Conservation (phyloP, 768 basidiomycete genomes). For the Rhodotorula diobovata region DNA sequence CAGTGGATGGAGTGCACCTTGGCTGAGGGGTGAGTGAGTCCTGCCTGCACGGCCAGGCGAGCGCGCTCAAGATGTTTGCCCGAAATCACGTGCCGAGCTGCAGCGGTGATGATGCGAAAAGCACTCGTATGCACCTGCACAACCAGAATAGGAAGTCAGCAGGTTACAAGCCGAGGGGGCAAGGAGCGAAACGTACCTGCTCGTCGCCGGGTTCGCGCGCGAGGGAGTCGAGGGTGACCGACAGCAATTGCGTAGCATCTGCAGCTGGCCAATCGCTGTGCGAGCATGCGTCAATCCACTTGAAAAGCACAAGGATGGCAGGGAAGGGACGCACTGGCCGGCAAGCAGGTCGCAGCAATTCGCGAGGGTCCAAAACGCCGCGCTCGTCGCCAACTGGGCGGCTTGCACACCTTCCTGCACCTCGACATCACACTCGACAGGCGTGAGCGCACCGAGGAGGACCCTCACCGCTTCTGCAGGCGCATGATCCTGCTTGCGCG, state of each 20-base stretch:
- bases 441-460: neutral
- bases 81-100: rapidly evolving
- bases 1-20: neutral
- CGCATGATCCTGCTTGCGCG: no score
- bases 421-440: neutral
- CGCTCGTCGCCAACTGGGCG: neutral
- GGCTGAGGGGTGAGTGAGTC: neutral
- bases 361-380: conserved; percentile 17
- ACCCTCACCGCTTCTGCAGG: neutral
- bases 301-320: neutral
- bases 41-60: neutral
- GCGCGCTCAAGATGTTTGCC: neutral
- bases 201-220: neutral
- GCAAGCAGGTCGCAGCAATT: conserved; percentile 17
- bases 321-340: neutral
- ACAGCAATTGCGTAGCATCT: rapidly evolving
- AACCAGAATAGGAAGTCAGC: neutral
- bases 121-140: conserved; percentile 2
- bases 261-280: neutral
- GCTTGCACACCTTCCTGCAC: neutral
- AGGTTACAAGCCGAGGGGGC: no score
- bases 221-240: neutral
- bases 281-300: neutral
- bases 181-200: neutral
- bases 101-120: conserved; percentile 8